Percentiles rank a stretch among this genome's conserved stretches.
These are phyloP conservation scores for Colletotrichum viniferum DNA, from an alignment of 2,329 filamentous ascomycete genomes.

Conservation along the genomic window DNA sequence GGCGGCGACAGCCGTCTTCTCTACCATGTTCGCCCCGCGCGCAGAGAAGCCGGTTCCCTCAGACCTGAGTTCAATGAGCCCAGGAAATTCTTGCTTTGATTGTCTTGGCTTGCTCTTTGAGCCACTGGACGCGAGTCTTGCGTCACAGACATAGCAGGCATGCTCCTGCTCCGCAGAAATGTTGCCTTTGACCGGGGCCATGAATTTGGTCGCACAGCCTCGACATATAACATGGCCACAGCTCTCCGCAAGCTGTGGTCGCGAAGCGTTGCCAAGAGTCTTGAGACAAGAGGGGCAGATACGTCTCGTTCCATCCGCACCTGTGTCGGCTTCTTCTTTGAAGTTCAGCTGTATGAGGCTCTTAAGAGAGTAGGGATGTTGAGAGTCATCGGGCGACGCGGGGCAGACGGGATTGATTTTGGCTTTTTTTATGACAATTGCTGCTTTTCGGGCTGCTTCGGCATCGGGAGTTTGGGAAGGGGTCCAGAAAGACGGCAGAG, in stretches of 20 bases:
- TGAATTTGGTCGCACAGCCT: slow-evolving; percentile 83
- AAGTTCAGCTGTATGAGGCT: slow-evolving; percentile 79
- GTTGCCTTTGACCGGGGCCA: slow-evolving; percentile 59
- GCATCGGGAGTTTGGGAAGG: slow-evolving; percentile 76
- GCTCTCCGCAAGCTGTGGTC: slow-evolving; percentile 81
- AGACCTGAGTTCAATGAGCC: slow-evolving; percentile 78
- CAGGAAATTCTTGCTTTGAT: slow-evolving; percentile 64
- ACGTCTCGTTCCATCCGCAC: slow-evolving; percentile 47
- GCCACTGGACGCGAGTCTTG: slow-evolving; percentile 65
- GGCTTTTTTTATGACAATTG: slow-evolving; percentile 50
- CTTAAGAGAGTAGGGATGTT: slow-evolving; percentile 80
- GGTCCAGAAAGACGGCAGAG: slow-evolving; percentile 90
- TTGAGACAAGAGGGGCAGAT: slow-evolving; percentile 89
- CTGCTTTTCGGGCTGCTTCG: slow-evolving; percentile 28
- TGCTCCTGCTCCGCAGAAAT: slow-evolving; percentile 48
- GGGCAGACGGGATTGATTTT: slow-evolving; percentile 80
- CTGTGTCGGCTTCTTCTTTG: slow-evolving; percentile 65
- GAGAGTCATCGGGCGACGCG: slow-evolving; percentile 66
- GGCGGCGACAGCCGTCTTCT: slow-evolving; percentile 72
- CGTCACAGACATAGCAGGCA: slow-evolving; percentile 86
- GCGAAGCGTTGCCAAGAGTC: slow-evolving; percentile 78
- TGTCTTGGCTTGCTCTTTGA: slow-evolving; percentile 44
- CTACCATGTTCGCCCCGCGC: slow-evolving; percentile 81
- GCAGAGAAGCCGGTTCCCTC: slow-evolving; percentile 95
- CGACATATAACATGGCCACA: slow-evolving; percentile 94